A percentile compares a stretch with the other conserved stretches of the same genome.
Conservation (phyloP, 1,139 yeast species). For the Protomyces pachydermus region DNA sequence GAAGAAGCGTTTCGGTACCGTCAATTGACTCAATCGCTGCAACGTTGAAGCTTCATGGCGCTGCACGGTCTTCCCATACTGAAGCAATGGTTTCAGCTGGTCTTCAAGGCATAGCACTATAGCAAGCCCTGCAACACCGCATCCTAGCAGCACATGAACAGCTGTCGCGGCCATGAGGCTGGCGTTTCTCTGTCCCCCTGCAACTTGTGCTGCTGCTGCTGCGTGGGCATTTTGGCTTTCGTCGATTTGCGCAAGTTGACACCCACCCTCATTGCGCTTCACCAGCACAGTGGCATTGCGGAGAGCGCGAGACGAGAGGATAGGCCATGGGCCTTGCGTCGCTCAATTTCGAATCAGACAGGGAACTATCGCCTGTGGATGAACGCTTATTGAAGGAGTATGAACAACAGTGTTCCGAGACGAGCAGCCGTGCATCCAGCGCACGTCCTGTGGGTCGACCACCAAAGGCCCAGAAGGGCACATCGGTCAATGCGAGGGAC, state of each 20-base stretch:
- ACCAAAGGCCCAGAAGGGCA: not conserved
- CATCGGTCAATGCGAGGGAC: slow-evolving; percentile 8
- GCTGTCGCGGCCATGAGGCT: not conserved
- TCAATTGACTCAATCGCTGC: slow-evolving; percentile 34
- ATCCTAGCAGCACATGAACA: not conserved
- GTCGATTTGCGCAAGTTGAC: no score
- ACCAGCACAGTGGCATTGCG: no score
- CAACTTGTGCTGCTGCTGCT: not conserved
- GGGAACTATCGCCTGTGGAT: not conserved
- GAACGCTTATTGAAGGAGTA: not conserved
- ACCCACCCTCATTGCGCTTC: no score
- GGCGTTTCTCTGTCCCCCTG: not conserved
- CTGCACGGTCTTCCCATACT: slow-evolving; percentile 35
- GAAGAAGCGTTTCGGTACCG: slow-evolving; percentile 50
- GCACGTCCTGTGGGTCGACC: not conserved
- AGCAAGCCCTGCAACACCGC: slow-evolving; percentile 7
- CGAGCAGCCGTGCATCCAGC: not conserved
- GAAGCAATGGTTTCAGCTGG: slow-evolving; percentile 31
- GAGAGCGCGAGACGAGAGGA: no score
- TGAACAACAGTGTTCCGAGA: not conserved
- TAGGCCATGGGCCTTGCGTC: not conserved
- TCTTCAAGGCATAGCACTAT: slow-evolving; percentile 37
- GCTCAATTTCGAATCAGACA: not conserved
- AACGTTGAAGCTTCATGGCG: not conserved
- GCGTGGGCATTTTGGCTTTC: no score